phyloP scores from a whole-genome alignment of 176 grass and related monocot genomes.

The Stipa capillata region DNA sequence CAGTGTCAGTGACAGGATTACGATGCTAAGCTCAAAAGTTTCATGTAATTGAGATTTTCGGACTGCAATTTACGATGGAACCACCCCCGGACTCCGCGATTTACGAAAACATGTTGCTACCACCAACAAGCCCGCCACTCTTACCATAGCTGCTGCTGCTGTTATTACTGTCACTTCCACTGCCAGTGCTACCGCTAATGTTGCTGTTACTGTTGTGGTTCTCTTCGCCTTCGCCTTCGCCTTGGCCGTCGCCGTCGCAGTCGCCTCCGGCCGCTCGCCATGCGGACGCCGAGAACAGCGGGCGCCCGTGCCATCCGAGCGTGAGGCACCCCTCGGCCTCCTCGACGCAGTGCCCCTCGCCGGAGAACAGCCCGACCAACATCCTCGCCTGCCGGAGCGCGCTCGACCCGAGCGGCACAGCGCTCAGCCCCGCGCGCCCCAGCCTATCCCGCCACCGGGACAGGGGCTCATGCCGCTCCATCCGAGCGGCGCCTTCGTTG shows the following conservation, averaged over 20 bases:
- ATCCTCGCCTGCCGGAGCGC: slow-evolving; percentile 91
- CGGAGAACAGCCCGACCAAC: slow-evolving; percentile 80
- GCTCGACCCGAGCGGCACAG: slow-evolving; percentile 69
- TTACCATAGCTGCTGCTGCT: slow-evolving; percentile 28
- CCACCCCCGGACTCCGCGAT: not conserved
- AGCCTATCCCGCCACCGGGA: slow-evolving; percentile 54
- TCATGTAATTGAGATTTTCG: not conserved
- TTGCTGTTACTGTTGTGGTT: slow-evolving; percentile 23
- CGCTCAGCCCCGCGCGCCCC: slow-evolving; percentile 23
- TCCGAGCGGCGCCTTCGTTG: slow-evolving; percentile 46
- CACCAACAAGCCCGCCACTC: not conserved
- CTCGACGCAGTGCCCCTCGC: slow-evolving; percentile 83
- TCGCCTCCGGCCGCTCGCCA: slow-evolving; percentile 40
- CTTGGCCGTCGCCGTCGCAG: slow-evolving; percentile 4
- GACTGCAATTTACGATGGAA: not conserved
- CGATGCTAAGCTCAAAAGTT: not conserved
- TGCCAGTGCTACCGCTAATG: slow-evolving; percentile 23
- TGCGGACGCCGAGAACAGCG: slow-evolving; percentile 84
- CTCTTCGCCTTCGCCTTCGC: slow-evolving; percentile 11
- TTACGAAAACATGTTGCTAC: not conserved
- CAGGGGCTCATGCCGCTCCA: slow-evolving; percentile 92
- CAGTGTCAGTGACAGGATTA: not conserved
- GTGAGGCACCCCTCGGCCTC: slow-evolving; percentile 75
- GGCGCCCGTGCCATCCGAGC: slow-evolving; percentile 82
- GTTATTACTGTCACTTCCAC: slow-evolving; percentile 30